Percentiles rank a stretch among this genome's conserved stretches.
These are phyloP conservation scores for Phytophthora brassicae DNA, from an alignment of 352 stramenopile species.

Conservation along the genomic window DNA sequence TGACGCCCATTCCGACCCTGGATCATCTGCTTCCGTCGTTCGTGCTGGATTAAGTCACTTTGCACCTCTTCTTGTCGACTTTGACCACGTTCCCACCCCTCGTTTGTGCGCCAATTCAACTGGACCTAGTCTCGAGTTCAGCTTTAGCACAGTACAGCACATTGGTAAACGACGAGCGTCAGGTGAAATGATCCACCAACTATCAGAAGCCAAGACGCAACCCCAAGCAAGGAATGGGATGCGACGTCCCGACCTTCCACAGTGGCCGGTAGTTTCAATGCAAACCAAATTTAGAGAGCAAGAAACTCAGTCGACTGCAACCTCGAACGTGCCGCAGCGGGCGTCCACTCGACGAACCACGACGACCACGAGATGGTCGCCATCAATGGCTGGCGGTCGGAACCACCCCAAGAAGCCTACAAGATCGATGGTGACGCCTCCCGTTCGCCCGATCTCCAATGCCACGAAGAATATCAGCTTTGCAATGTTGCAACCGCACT, in stretches of 20 bases:
- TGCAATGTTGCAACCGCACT: constrained; percentile 56
- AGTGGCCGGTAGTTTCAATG: constrained; percentile 17
- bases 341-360: constrained; percentile 30
- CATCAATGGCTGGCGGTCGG: constrained; percentile 16
- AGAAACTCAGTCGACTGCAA: background rate
- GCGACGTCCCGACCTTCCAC: constrained; percentile 19
- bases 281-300: background rate
- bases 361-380: constrained; percentile 33
- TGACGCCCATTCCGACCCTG: constrained; percentile 13
- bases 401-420: background rate
- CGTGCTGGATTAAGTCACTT: constrained; percentile 14
- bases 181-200: constrained; percentile 22
- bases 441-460: constrained; percentile 40
- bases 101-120: background rate
- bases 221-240: constrained; percentile 13
- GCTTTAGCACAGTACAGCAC: constrained; percentile 6
- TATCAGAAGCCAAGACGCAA: constrained; percentile 13
- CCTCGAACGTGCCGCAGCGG: background rate
- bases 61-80: constrained; percentile 1
- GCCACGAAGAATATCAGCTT: constrained; percentile 56
- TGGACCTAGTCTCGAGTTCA: constrained; percentile 2
- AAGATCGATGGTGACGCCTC: constrained; percentile 8
- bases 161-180: constrained; percentile 27
- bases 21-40: constrained; percentile 23
- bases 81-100: background rate